Evolutionary conservation across 371 early-diverging fungal species (phyloP).

Genomic region (Basidiobolus meristosporus): DNA sequence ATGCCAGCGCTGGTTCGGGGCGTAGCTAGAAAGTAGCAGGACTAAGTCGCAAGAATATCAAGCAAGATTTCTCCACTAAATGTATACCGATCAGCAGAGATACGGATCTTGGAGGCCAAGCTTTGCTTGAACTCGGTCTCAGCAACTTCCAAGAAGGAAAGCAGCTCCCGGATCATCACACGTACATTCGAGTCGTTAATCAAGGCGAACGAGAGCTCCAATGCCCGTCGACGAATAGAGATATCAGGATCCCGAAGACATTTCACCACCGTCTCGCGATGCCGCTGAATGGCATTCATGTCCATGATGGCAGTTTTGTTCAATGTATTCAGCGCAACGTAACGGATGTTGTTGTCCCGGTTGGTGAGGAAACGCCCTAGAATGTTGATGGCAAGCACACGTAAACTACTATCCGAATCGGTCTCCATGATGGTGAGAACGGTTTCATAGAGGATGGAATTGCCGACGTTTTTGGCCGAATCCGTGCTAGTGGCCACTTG

Average conservation of each 20-base stretch:
- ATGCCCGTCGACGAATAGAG: constrained; percentile 88
- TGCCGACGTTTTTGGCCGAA: constrained; percentile 87
- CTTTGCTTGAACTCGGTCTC: constrained; percentile 79
- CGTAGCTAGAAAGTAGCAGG: constrained; percentile 70
- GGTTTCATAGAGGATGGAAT: constrained; percentile 90
- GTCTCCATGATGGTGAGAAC: constrained; percentile 90
- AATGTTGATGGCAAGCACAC: constrained; percentile 91
- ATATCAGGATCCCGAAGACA: constrained; percentile 90
- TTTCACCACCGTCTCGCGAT: constrained; percentile 86
- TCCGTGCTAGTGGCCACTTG: constrained; percentile 93
- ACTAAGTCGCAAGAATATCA: no score
- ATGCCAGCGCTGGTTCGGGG: constrained; percentile 90
- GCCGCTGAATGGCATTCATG: constrained; percentile 84
- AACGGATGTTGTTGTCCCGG: constrained; percentile 90
- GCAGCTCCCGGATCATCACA: constrained; percentile 75
- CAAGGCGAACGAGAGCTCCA: constrained; percentile 89
- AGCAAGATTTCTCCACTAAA: no score
- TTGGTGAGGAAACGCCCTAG: constrained; percentile 88
- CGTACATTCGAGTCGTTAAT: constrained; percentile 84
- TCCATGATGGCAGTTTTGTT: constrained; percentile 77
- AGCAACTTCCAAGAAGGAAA: constrained; percentile 79
- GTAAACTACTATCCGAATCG: constrained; percentile 74
- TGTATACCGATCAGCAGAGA: no score
- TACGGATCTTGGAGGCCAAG: constrained; percentile 74
- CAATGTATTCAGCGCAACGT: constrained; percentile 88